Conservation (phyloP, 352 stramenopile genomes). For the Hyaloperonospora brassicae region DNA sequence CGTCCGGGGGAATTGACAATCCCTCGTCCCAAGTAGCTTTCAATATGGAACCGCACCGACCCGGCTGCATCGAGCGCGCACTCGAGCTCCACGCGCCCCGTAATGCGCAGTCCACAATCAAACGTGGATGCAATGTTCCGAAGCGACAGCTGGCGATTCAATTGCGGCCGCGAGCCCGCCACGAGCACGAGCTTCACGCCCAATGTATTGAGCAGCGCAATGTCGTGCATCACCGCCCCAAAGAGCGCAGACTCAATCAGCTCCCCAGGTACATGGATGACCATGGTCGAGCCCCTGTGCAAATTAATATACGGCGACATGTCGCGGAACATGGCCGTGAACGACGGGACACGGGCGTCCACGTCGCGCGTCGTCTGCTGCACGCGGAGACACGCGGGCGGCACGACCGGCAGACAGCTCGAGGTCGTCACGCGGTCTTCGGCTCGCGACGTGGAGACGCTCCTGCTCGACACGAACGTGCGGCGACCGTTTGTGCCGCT, state of each 20-base stretch:
- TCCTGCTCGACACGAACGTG: slow-evolving; percentile 1
- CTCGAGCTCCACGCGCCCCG: slow-evolving; percentile 84
- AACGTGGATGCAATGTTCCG: slow-evolving; percentile 64
- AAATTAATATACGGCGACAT: slow-evolving; percentile 98
- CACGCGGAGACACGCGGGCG: slow-evolving; percentile 67
- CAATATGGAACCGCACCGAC: slow-evolving; percentile 84
- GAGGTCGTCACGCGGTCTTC: slow-evolving; percentile 23
- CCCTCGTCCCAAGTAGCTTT: slow-evolving; percentile 74
- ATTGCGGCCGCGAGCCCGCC: slow-evolving; percentile 91
- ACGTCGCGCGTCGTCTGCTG: slow-evolving; percentile 17
- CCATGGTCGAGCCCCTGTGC: slow-evolving; percentile 91
- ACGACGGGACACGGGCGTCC: slow-evolving; percentile 44
- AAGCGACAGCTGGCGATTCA: slow-evolving; percentile 85
- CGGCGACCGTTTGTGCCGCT: slow-evolving; percentile 6
- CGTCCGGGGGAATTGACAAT: slow-evolving; percentile 79
- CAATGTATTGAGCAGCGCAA: slow-evolving; percentile 92
- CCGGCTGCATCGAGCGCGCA: slow-evolving; percentile 93
- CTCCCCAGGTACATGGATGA: slow-evolving; percentile 94
- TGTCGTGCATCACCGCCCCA: slow-evolving; percentile 91
- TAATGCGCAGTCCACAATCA: slow-evolving; percentile 85
- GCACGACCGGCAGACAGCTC: slow-evolving; percentile 68
- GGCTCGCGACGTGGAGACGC: slow-evolving; percentile 1
- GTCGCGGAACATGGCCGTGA: slow-evolving; percentile 90
- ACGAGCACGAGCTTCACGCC: slow-evolving; percentile 93
- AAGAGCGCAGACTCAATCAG: slow-evolving; percentile 90